These are phyloP conservation scores for Ganoderma lingzhi DNA, from an alignment of 1,284 basidiomycete species.

Conservation along the genomic window DNA sequence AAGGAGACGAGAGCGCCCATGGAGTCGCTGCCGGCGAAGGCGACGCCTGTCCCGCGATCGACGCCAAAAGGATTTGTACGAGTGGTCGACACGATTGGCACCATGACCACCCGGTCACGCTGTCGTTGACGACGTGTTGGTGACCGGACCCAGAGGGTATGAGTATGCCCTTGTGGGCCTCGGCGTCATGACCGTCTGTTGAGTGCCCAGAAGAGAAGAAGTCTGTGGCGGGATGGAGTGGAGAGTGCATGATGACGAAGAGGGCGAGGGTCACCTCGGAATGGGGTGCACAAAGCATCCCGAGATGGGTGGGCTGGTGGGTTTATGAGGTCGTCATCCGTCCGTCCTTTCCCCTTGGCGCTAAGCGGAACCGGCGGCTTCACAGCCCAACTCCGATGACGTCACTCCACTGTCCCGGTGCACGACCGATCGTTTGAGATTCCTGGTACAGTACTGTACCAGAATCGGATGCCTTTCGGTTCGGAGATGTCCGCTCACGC, in stretches of 20 bases:
- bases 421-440: not conserved
- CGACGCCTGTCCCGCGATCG: conserved; percentile 4
- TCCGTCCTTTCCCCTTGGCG: not conserved
- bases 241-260: conserved; percentile 5
- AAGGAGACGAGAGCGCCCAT: conserved; percentile 9
- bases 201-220: not conserved
- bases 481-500: not conserved
- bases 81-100: conserved; percentile 22
- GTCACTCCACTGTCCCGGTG: conserved; percentile 1
- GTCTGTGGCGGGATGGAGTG: not conserved
- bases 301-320: not conserved
- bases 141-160: not conserved
- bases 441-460: not conserved
- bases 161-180: not conserved
- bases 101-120: conserved; percentile 14
- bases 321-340: not conserved
- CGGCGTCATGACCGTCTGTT: not conserved
- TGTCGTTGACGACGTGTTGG: not conserved
- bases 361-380: not conserved
- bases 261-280: conserved; percentile 1
- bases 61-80: conserved; percentile 11
- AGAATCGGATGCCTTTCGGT: not conserved
- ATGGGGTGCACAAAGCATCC: not conserved
- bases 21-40: not conserved
- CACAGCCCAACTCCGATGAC: not conserved